Percentiles rank a stretch among this genome's conserved stretches.
Conservation (phyloP, 257 asterid genomes). For the Nicotiana obtusifolia region DNA sequence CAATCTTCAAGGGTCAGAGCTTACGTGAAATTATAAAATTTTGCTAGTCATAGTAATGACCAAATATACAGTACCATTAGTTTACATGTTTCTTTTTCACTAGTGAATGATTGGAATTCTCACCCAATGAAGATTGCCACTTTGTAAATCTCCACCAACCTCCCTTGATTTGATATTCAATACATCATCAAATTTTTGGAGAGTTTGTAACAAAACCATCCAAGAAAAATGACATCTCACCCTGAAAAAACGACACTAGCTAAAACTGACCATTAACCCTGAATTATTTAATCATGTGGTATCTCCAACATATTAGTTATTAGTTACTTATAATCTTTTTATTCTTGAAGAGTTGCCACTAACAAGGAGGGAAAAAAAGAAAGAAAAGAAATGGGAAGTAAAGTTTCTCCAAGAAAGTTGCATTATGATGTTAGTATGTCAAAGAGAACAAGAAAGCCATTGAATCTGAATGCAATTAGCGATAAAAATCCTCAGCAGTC, state of each 20-base stretch:
- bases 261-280: background rate
- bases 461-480: background rate
- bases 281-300: background rate
- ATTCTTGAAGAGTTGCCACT: background rate
- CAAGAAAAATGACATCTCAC: background rate
- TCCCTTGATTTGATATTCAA: background rate
- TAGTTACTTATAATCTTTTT: background rate
- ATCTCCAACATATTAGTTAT: background rate
- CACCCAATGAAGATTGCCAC: background rate
- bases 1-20: background rate
- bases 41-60: background rate
- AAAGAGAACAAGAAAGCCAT: slow-evolving; percentile 6
- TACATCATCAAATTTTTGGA: background rate
- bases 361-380: background rate
- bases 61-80: background rate
- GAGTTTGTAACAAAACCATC: background rate
- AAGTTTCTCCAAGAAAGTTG: background rate
- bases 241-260: background rate
- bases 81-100: background rate
- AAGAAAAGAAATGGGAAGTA: background rate
- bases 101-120: background rate
- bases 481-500: background rate
- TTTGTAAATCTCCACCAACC: background rate
- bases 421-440: slow-evolving; percentile 11
- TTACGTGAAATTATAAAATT: background rate